phyloP scores from a whole-genome alignment of 2,329 filamentous ascomycete genomes.

The Pseudocercospora cruenta region DNA sequence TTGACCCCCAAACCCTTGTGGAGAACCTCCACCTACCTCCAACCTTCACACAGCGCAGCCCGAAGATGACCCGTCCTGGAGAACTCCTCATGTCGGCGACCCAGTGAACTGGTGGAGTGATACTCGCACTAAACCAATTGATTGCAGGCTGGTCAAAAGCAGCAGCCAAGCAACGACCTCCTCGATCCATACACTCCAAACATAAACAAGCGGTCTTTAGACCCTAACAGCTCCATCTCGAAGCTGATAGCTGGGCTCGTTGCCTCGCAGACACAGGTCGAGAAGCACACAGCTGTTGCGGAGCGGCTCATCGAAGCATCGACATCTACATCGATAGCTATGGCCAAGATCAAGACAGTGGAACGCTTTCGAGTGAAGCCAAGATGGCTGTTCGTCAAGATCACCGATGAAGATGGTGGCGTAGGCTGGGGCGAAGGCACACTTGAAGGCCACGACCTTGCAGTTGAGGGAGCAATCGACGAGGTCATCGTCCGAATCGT shows the following conservation, averaged over 20 bases:
- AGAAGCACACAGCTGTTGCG: too few species aligned
- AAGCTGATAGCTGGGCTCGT: too few species aligned
- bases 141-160: neutral
- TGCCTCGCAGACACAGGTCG: too few species aligned
- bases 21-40: conserved; percentile 3
- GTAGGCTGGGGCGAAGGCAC: conserved; percentile 76
- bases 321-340: conserved; percentile 44
- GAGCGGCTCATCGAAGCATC: too few species aligned
- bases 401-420: conserved; percentile 67
- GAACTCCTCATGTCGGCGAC: conserved; percentile 1
- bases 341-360: conserved; percentile 67
- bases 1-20: conserved; percentile 6
- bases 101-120: neutral
- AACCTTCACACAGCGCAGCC: neutral
- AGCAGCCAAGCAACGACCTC: neutral
- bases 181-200: neutral
- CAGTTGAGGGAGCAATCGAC: conserved; percentile 73
- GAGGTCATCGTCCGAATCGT: conserved; percentile 65
- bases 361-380: conserved; percentile 77
- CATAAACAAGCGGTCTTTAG: neutral
- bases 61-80: neutral
- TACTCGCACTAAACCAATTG: neutral
- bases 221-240: too few species aligned
- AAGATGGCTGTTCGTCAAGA: conserved; percentile 77
- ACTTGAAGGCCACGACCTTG: conserved; percentile 72